A percentile compares a stretch with the other conserved stretches of the same genome.
These are phyloP conservation scores for Teunomyces barrocoloradensis DNA, from an alignment of 805 yeast species.

Conservation along the genomic window DNA sequence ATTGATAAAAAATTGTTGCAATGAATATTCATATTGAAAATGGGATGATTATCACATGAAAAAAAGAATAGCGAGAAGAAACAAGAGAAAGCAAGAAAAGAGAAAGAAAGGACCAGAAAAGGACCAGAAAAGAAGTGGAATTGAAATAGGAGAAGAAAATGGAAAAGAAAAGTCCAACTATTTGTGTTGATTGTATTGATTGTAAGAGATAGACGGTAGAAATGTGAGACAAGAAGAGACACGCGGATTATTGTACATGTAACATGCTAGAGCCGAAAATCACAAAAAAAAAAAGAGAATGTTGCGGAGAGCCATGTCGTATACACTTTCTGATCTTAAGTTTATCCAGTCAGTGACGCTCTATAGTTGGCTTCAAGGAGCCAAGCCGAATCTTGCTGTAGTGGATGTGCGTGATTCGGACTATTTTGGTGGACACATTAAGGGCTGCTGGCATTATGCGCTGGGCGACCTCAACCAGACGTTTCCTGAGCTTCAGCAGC, in stretches of 20 bases:
- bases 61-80: too few relatives aligned
- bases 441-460: conserved; percentile 55
- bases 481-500: conserved; percentile 36
- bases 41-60: too few relatives aligned
- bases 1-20: too few relatives aligned
- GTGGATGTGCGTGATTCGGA: conserved; percentile 89
- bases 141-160: too few relatives aligned
- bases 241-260: not conserved
- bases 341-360: conserved; percentile 46
- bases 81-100: too few relatives aligned
- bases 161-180: too few relatives aligned
- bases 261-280: not conserved
- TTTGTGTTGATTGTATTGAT: too few relatives aligned
- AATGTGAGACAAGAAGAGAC: not conserved
- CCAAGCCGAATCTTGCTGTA: conserved; percentile 46
- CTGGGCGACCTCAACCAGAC: conserved; percentile 42
- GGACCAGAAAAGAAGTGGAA: too few relatives aligned
- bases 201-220: too few relatives aligned
- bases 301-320: conserved; percentile 7
- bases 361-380: conserved; percentile 45
- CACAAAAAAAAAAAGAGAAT: not conserved
- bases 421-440: conserved; percentile 73
- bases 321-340: conserved; percentile 42
- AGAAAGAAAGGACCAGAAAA: too few relatives aligned
- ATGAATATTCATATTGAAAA: too few relatives aligned